phyloP scores from a whole-genome alignment of 331 rosid species.

The Stylosanthes scabra region DNA sequence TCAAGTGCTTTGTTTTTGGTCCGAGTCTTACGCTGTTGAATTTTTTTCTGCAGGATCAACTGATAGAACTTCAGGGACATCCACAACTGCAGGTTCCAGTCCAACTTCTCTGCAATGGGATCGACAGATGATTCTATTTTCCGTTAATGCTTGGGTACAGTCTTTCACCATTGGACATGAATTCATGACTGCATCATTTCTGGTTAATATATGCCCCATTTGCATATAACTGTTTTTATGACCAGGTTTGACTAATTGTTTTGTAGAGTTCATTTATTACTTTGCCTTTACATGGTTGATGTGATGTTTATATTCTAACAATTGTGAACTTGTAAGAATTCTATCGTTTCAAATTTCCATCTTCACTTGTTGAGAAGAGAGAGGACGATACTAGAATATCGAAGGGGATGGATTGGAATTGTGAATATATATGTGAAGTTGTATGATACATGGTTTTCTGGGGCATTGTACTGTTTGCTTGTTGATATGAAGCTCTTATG shows the following conservation, averaged over 20 bases:
- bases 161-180: constrained; percentile 10
- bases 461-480: not conserved
- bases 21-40: constrained; percentile 32
- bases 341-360: constrained; percentile 18
- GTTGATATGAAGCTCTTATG: constrained; percentile 9
- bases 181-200: constrained; percentile 10
- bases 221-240: constrained; percentile 21
- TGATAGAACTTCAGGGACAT: constrained; percentile 67
- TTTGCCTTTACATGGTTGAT: constrained; percentile 23
- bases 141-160: constrained; percentile 96
- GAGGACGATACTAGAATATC: constrained; percentile 15
- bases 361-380: constrained; percentile 10
- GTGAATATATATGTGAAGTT: constrained; percentile 11
- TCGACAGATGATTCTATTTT: constrained; percentile 81
- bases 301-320: not conserved
- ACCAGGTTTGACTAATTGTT: constrained; percentile 9
- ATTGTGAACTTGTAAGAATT: no score
- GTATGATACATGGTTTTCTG: not conserved
- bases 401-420: constrained; percentile 16
- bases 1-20: not conserved
- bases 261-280: constrained; percentile 15
- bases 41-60: constrained; percentile 65
- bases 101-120: constrained; percentile 85
- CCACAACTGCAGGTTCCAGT: constrained; percentile 61
- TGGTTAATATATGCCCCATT: constrained; percentile 5